Evolutionary conservation across 2,329 filamentous ascomycete genomes (phyloP), one percentile per base, ranked within the genome.

Genomic region (Colletotrichum musae): DNA sequence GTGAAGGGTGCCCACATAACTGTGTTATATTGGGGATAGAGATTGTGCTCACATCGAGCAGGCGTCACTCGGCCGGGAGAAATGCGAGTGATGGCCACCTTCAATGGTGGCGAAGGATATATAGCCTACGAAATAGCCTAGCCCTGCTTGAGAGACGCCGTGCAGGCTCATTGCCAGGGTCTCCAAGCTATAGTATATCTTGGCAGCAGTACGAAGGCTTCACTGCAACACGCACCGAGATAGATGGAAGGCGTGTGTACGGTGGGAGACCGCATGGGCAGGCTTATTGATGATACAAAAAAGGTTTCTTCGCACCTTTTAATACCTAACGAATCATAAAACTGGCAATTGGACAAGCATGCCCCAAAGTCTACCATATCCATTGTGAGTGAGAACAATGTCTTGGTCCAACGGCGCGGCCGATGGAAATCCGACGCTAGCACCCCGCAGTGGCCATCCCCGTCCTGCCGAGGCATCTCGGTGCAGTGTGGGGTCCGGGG

Each of bases 401-500:
- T 43, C 41, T 43, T 43, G 41, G 10, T 12, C 41, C 16, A 12
- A 36, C 32, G 7, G 32, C 15, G 10, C 16, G 13, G 41, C 41
- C 41, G 41, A 43, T n/a, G 21, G 21, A 24, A 24, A 21, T 26
- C 21, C 32, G 47, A 58, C 54, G 57, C 64, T 61, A 57, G 57
- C 51, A 58, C 64, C 68, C 68, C 68, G 48, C 64, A 68, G 65
- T 70, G 53, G 45, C 47, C 52, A 16, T 28, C 50, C 36, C 64
- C 62, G 24, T 56, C 51, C 58, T 70, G 58, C 68, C 68, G 68
- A 70, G 68, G 68, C 64, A 68, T 68, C 64, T 68, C 52, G 50
- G 64, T 61, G 66, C 53, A 69, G 41, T 69, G 67, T 70, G 68
- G 68, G 68, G 68, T 70, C 68, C 32, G 68, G 63, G 63, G 68